Conservation (phyloP, 306 rosid species). For the Ammopiptanthus mongolicus region DNA sequence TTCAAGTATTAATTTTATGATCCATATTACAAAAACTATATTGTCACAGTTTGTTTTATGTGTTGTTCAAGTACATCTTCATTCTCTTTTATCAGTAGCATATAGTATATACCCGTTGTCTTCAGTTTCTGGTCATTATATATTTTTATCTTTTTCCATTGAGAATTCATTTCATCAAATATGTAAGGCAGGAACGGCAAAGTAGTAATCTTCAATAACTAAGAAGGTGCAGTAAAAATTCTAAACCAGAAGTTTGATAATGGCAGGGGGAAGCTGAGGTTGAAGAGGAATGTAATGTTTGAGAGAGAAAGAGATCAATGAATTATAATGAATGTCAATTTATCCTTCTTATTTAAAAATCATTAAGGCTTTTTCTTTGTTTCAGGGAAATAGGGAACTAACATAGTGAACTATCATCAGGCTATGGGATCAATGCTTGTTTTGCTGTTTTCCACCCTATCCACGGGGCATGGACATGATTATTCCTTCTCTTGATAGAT, state of each 20-base stretch:
- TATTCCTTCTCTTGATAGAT: neutral
- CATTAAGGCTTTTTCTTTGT: neutral
- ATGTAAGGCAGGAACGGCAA: constrained; percentile 7
- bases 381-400: neutral
- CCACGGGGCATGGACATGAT: neutral
- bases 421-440: neutral
- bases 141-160: neutral
- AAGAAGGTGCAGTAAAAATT: neutral
- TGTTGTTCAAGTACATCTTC: neutral
- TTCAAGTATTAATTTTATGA: constrained; percentile 36
- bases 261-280: constrained; percentile 34
- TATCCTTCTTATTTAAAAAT: neutral
- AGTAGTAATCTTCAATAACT: neutral
- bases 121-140: neutral
- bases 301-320: neutral
- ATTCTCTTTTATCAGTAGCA: neutral
- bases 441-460: neutral
- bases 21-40: constrained; percentile 19
- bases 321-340: neutral
- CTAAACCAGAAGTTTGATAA: neutral
- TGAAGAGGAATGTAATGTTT: constrained; percentile 2
- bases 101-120: neutral
- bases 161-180: constrained; percentile 10
- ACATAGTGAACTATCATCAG: neutral
- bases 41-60: constrained; percentile 3